Evolutionary conservation across 75 land plant species (phyloP), one percentile per base, ranked within the genome.

Genomic region (Sequoia sempervirens): DNA sequence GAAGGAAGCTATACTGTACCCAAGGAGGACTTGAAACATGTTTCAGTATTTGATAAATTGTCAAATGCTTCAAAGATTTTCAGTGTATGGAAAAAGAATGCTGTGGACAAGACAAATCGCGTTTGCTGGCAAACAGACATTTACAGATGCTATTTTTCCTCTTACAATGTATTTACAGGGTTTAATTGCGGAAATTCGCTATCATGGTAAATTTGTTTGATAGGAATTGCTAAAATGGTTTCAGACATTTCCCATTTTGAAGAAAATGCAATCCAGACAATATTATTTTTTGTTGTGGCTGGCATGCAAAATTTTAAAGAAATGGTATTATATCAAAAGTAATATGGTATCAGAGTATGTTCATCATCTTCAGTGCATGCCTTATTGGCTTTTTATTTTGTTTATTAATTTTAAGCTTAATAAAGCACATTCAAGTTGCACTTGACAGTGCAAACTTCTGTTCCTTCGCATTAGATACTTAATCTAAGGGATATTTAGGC

Each of bases 281-380:
- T 23, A 23, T 61, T 23, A 58, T 61, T 61, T 23, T 61, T 61
- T 23, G 5, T 5, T 61, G 66, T 26, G 66, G 4, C n/a, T 61
- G 8, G 66, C 66, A 23, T 20, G 20, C n/a, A 26, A 61, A 26
- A 61, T 61, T 23, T 61, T 4, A 26, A 6, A 61, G 28, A 61
- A 61, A 61, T 61, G 66, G n/a, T 50, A 50, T 50, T 11, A 50
- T 50, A 50, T 89, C 91, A 46, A 89, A 89, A 88, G 90, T 87
- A 84, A 64, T 64, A 61, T 26, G n/a, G 8, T 61, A 61, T 7
- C 26, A 61, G 1, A 61, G 2, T 6, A 61, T 61, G n/a, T 23
- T 45, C 34, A 40, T 14, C 28, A 45, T 46, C 40, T 56, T 32
- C 73, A 70, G 73, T 70, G 34, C 36, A 70, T 32, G 36, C 32